Evolutionary conservation across 257 asterid genomes (phyloP).

Genomic region (Craterostigma plantagineum): DNA sequence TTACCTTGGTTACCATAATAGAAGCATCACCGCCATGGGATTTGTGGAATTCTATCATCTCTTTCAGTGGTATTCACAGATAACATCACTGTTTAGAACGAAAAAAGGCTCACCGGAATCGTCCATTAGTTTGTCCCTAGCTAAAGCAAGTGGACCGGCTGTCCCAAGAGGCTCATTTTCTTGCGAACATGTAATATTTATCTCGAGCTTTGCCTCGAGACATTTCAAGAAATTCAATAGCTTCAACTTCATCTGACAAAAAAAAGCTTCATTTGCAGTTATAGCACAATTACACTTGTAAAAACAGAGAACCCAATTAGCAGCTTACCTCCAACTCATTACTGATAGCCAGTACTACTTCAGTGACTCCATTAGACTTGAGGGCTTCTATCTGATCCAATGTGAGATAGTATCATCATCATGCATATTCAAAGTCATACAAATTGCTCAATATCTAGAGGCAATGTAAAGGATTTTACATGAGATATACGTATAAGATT

Average conservation of each 20-base stretch:
- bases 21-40: slow-evolving; percentile 97
- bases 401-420: slow-evolving; percentile 3
- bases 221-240: slow-evolving; percentile 88
- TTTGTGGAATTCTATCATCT: slow-evolving; percentile 82
- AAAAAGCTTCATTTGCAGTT: slow-evolving; percentile 5
- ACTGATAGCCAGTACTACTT: slow-evolving; percentile 86
- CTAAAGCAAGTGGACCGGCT: slow-evolving; percentile 99
- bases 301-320: slow-evolving; percentile 3
- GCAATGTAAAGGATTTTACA: too few relatives aligned
- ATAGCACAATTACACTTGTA: background rate
- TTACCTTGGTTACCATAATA: slow-evolving; percentile 73
- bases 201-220: slow-evolving; percentile 70
- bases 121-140: slow-evolving; percentile 74
- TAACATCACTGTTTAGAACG: slow-evolving; percentile 91
- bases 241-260: slow-evolving; percentile 50
- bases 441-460: too few relatives aligned
- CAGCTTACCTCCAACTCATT: slow-evolving; percentile 77
- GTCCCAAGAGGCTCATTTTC: slow-evolving; percentile 98
- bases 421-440: too few relatives aligned
- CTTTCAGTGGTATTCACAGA: slow-evolving; percentile 70
- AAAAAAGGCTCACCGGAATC: slow-evolving; percentile 83
- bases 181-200: slow-evolving; percentile 82
- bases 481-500: too few relatives aligned
- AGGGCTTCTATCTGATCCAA: slow-evolving; percentile 70
- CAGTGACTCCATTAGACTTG: slow-evolving; percentile 78